Evolutionary conservation across 192 early-diverging fungal species (phyloP), one percentile per base, ranked within the genome.

Genomic region (Coemansia sp.): DNA sequence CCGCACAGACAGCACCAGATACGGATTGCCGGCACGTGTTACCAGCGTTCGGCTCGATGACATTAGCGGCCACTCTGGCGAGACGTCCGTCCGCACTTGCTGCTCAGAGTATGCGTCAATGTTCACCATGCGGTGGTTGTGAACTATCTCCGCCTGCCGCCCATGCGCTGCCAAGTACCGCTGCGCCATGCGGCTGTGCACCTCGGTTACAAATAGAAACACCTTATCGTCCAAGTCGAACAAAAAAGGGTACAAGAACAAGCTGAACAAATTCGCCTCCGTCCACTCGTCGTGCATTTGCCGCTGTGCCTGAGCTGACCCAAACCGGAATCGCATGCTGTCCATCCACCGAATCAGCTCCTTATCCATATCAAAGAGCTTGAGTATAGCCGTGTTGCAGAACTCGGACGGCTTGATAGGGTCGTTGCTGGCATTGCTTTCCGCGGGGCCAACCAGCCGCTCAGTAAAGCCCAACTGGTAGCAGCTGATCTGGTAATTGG

Each of bases 1-100:
- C 10, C 89, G 83, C 14, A 97, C 78, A 19, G 92, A 89, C 39
- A 97, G 72, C 9, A 97, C 88, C 15, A 97, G 73, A 62, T 89
- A 96, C 11, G 94, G 96, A 14, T 37, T 65, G 35, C 51, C 58
- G 9, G 71, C 76, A 4, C 45, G 32, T 11, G 57, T 32, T 43
- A 74, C 71, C 3, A 35, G 65, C 4, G 22, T n/a, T n/a, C 14
- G 24, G 27, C 63, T 67, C 1, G 75, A 67, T 15, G 71, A 22
- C 49, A 77, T 62, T 31, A 77, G 62, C 25, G 65, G 75, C 80
- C 80, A 83, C 45, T 67, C 68, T 15, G 80, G 65, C 24, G 12
- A 10, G 3, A 63, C 29, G n/a, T 53, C 57, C 5, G 60, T 11
- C 8, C 68, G 57, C 43, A 81, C 78, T n/a, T 43, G 40, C 14